Percentiles rank a stretch among this genome's conserved stretches.
phyloP scores from a whole-genome alignment of 2,329 filamentous ascomycete species.

The Fusarium sp. region DNA sequence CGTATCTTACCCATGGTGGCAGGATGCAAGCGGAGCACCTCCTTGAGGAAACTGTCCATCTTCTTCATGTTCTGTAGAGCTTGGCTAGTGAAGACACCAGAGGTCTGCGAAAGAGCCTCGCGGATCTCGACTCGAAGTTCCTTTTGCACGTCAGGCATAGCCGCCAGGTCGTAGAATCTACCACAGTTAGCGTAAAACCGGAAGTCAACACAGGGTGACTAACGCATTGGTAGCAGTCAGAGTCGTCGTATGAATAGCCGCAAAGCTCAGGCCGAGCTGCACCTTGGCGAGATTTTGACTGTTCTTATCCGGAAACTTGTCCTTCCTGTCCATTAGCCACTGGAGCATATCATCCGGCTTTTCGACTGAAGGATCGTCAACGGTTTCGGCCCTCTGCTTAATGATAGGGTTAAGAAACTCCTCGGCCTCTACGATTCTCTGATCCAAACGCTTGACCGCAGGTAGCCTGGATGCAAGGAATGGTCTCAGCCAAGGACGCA shows the following conservation, averaged over 20 bases:
- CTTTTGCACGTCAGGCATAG: constrained; percentile 60
- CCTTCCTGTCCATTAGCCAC: constrained; percentile 55
- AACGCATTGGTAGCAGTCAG: constrained; percentile 57
- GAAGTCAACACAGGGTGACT: constrained; percentile 10
- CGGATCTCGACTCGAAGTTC: constrained; percentile 63
- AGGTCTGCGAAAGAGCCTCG: constrained; percentile 48
- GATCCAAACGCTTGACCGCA: constrained; percentile 47
- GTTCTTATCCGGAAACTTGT: constrained; percentile 46
- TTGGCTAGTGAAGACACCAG: constrained; percentile 48
- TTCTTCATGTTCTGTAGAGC: constrained; percentile 53
- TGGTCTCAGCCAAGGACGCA: constrained; percentile 48
- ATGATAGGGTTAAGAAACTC: constrained; percentile 52
- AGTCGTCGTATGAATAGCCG: constrained; percentile 63
- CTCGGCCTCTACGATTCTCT: constrained; percentile 46
- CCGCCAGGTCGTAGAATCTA: constrained; percentile 62
- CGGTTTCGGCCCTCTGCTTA: constrained; percentile 38
- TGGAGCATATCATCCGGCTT: constrained; percentile 60
- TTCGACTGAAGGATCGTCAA: constrained; percentile 19
- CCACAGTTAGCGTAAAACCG: not conserved
- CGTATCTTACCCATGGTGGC: constrained; percentile 45
- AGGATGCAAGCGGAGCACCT: constrained; percentile 49
- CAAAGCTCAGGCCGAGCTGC: constrained; percentile 58
- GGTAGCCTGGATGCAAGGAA: constrained; percentile 47
- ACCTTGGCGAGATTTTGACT: constrained; percentile 52
- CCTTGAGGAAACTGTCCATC: constrained; percentile 54